These are phyloP conservation scores for Diaporthe vaccinii DNA, from an alignment of 2,329 filamentous ascomycete species.

Conservation along the genomic window DNA sequence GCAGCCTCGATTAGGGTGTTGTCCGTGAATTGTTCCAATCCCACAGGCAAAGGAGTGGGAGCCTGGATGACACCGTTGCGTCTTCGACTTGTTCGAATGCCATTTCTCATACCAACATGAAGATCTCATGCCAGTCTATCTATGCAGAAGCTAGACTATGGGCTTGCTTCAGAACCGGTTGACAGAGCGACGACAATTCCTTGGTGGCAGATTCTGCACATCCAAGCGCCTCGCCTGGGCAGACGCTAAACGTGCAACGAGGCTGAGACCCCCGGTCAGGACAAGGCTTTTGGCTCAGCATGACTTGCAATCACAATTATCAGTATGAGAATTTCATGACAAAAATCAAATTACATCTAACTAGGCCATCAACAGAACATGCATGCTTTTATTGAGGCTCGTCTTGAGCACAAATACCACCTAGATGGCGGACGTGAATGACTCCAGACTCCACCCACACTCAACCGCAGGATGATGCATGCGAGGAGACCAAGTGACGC, in stretches of 20 bases:
- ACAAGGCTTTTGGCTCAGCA: neutral
- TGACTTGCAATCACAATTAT: no score
- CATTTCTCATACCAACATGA: neutral
- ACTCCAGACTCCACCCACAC: neutral
- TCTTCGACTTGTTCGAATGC: neutral
- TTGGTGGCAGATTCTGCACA: neutral
- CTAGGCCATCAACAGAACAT: neutral
- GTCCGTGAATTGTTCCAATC: neutral
- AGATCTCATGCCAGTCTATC: neutral
- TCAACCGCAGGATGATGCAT: neutral
- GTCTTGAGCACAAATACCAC: neutral
- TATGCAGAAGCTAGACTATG: neutral
- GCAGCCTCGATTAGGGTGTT: no score
- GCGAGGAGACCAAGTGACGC: neutral
- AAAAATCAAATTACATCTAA: neutral
- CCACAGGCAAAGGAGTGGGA: no score
- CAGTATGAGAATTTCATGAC: no score
- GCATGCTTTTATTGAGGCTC: neutral
- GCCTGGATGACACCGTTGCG: neutral
- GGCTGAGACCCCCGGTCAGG: neutral
- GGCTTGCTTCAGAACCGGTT: neutral
- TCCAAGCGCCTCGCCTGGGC: neutral
- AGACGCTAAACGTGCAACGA: neutral
- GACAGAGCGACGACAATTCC: neutral
- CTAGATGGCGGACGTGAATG: neutral